Conservation (phyloP, 768 basidiomycete genomes). For the Suillus americanus region DNA sequence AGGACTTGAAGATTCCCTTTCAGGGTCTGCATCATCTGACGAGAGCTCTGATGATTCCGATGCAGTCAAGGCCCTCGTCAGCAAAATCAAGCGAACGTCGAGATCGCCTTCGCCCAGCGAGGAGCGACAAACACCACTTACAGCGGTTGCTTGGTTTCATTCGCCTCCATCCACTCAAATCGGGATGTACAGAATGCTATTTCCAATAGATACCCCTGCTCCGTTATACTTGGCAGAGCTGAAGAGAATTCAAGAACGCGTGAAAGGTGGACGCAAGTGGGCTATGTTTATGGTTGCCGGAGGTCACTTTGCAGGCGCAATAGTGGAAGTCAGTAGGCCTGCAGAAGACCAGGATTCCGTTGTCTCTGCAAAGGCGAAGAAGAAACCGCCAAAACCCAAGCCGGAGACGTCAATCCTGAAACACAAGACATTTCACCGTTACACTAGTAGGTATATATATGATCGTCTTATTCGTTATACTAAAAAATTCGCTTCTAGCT, state of each 20-base stretch:
- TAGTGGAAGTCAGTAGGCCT: constrained; percentile 67
- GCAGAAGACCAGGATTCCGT: constrained; percentile 41
- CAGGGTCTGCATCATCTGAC: constrained; percentile 83
- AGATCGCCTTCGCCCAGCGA: constrained; percentile 49
- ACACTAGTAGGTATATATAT: constrained; percentile 76
- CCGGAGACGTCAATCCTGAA: constrained; percentile 78
- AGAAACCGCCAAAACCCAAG: constrained; percentile 64
- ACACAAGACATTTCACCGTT: constrained; percentile 97
- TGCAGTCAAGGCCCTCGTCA: constrained; percentile 65
- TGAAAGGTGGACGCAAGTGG: constrained; percentile 70
- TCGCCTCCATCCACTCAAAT: constrained; percentile 85
- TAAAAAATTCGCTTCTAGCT: constrained; percentile 49
- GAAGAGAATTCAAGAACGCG: constrained; percentile 58
- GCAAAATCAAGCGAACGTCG: constrained; percentile 50
- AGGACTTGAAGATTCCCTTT: constrained; percentile 86
- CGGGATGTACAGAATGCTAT: constrained; percentile 79
- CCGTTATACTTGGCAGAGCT: constrained; percentile 59
- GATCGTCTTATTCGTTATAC: not conserved
- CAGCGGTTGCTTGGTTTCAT: constrained; percentile 89
- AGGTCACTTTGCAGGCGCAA: constrained; percentile 95
- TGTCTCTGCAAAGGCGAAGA: constrained; percentile 42
- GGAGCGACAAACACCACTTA: constrained; percentile 46
- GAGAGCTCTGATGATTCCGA: constrained; percentile 60
- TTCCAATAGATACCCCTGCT: constrained; percentile 47
- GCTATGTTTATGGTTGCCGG: constrained; percentile 97